Percentiles rank a stretch among this genome's conserved stretches.
These are phyloP conservation scores for Dictyostelium capitatum DNA, from an alignment of 78 protist species.

Conservation along the genomic window DNA sequence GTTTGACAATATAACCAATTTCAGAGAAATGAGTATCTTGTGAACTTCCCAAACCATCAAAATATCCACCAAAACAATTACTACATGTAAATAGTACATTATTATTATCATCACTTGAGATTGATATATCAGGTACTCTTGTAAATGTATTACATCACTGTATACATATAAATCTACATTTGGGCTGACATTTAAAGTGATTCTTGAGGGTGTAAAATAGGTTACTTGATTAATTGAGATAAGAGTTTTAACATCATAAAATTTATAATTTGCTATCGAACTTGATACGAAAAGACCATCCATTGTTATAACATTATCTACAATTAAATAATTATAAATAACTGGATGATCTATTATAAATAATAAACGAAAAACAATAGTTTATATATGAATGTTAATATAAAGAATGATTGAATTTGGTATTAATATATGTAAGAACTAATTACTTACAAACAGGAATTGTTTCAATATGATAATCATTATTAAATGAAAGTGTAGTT, in stretches of 20 bases:
- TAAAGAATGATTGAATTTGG: neutral
- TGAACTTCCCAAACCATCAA: neutral
- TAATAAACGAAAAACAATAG: no score
- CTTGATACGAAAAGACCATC: neutral
- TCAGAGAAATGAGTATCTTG: neutral
- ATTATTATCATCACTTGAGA: neutral
- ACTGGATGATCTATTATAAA: no score
- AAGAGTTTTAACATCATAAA: neutral
- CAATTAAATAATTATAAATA: neutral
- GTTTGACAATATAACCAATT: neutral
- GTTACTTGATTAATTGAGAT: neutral
- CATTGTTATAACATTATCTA: neutral
- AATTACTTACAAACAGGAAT: neutral
- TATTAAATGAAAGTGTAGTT: neutral
- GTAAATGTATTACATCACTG: neutral
- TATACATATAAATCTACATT: neutral
- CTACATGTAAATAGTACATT: neutral
- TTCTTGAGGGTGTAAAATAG: neutral
- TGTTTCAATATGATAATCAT: neutral
- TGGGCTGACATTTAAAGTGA: neutral
- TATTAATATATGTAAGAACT: neutral
- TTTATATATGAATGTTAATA: neutral
- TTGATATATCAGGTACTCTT: neutral
- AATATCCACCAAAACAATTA: conserved; percentile 6
- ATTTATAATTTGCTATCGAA: neutral